Percentiles rank a stretch among this genome's conserved stretches.
Conservation (phyloP, 768 basidiomycete species). For the Strobilomyces confusus region DNA sequence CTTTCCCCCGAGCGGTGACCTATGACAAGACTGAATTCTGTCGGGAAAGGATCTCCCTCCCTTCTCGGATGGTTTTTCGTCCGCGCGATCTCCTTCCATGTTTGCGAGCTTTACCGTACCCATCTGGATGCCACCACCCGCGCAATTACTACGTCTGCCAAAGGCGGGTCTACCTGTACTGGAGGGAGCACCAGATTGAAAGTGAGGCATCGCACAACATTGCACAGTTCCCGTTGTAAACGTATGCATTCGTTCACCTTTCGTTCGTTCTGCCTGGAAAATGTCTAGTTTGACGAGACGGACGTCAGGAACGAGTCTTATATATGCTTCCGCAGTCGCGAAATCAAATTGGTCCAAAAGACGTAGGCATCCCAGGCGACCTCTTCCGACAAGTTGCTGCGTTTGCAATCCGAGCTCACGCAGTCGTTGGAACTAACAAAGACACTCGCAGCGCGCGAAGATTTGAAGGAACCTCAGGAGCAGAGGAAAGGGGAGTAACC, state of each 20-base stretch:
- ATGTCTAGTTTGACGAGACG: conserved; percentile 73
- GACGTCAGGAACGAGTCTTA: conserved; percentile 91
- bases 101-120: conserved; percentile 73
- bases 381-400: conserved; percentile 84
- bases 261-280: background rate
- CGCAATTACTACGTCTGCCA: conserved; percentile 63
- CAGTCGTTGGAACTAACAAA: conserved; percentile 71
- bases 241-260: conserved; percentile 42
- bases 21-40: conserved; percentile 83
- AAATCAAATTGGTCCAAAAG: conserved; percentile 91
- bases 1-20: conserved; percentile 56
- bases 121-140: conserved; percentile 60
- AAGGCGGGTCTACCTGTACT: conserved; percentile 79
- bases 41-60: conserved; percentile 67
- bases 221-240: conserved; percentile 86
- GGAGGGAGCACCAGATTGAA: conserved; percentile 80
- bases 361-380: conserved; percentile 88
- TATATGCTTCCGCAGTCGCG: conserved; percentile 93
- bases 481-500: too few relatives aligned
- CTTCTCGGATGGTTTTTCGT: conserved; percentile 64
- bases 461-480: conserved; percentile 68
- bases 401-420: conserved; percentile 71
- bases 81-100: conserved; percentile 51
- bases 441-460: conserved; percentile 68
- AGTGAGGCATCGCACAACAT: conserved; percentile 80